Percentiles rank a stretch among this genome's conserved stretches.
Evolutionary conservation across 1,284 basidiomycete species (phyloP).

Genomic region (Coriolopsis trogii): DNA sequence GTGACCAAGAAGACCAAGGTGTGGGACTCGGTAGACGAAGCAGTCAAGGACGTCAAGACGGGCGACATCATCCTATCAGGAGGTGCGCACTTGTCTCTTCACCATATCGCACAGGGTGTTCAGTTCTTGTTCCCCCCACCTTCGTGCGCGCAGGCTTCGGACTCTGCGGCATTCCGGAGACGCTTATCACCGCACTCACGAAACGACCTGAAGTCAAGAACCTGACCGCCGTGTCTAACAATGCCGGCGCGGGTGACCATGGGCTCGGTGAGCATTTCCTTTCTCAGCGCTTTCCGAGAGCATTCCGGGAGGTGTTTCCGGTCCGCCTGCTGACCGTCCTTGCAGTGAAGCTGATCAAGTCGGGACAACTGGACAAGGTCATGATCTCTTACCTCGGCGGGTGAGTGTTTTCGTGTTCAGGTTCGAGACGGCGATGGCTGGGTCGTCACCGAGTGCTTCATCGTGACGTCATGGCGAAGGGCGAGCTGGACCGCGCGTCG

Average conservation of each 20-base stretch:
- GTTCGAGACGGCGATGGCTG: too few species aligned
- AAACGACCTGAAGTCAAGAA: slow-evolving; percentile 71
- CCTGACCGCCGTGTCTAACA: slow-evolving; percentile 90
- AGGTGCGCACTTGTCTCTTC: slow-evolving; percentile 50
- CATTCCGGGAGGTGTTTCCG: slow-evolving; percentile 8
- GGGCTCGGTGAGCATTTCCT: slow-evolving; percentile 71
- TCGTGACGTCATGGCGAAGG: too few species aligned
- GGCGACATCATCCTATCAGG: slow-evolving; percentile 80
- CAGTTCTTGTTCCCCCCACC: neutral
- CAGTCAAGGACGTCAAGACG: slow-evolving; percentile 80
- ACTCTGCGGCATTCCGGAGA: slow-evolving; percentile 79
- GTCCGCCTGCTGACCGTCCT: slow-evolving; percentile 10
- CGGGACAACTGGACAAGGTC: slow-evolving; percentile 79
- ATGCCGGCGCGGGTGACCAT: slow-evolving; percentile 77
- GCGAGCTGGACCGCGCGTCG: too few species aligned
- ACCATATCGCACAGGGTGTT: too few species aligned
- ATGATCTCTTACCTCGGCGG: slow-evolving; percentile 88
- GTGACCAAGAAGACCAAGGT: slow-evolving; percentile 69
- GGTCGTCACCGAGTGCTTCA: too few species aligned
- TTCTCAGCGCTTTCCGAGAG: neutral
- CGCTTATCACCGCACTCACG: slow-evolving; percentile 77
- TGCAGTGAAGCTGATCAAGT: slow-evolving; percentile 75
- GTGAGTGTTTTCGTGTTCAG: slow-evolving; percentile 40
- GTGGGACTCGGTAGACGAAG: slow-evolving; percentile 80
- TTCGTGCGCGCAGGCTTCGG: slow-evolving; percentile 64